phyloP scores from a whole-genome alignment of 2,329 filamentous ascomycete species.

The Phyllosticta ampelicida region DNA sequence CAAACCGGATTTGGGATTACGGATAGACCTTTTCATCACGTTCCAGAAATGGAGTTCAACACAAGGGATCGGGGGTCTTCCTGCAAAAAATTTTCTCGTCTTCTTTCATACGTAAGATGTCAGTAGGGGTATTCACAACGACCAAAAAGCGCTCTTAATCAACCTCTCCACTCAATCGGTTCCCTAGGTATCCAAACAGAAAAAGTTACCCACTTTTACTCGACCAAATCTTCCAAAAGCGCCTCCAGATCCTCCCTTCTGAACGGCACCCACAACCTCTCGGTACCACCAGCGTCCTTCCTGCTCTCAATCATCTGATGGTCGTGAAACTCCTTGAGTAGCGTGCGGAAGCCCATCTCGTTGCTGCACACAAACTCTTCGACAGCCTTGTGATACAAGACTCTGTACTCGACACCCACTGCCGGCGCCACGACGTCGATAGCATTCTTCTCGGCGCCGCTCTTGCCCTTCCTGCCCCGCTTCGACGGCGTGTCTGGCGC shows the following conservation, averaged over 20 bases:
- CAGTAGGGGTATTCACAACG: constrained; percentile 14
- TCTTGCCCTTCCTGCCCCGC: constrained; percentile 16
- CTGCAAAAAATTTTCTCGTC: not conserved
- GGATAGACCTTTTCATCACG: not conserved
- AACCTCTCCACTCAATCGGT: constrained; percentile 56
- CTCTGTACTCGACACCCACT: constrained; percentile 74
- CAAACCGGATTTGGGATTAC: not conserved
- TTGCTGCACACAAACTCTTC: constrained; percentile 96
- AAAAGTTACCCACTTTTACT: not conserved
- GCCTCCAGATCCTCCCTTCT: constrained; percentile 78
- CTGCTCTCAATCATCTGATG: constrained; percentile 92
- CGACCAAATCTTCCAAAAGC: constrained; percentile 64
- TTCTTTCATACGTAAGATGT: constrained; percentile 1
- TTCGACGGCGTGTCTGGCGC: constrained; percentile 15
- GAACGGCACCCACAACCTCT: constrained; percentile 77
- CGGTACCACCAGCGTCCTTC: constrained; percentile 75
- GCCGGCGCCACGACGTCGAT: constrained; percentile 24
- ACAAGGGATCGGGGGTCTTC: not conserved
- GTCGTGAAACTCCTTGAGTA: constrained; percentile 96
- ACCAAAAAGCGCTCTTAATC: constrained; percentile 58
- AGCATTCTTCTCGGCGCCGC: constrained; percentile 14
- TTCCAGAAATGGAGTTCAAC: not conserved
- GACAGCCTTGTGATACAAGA: constrained; percentile 87
- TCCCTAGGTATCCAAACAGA: not conserved
- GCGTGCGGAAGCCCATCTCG: constrained; percentile 86